These are phyloP conservation scores for Liquidambar formosana DNA, from an alignment of 164 flowering plant species.

Conservation along the genomic window DNA sequence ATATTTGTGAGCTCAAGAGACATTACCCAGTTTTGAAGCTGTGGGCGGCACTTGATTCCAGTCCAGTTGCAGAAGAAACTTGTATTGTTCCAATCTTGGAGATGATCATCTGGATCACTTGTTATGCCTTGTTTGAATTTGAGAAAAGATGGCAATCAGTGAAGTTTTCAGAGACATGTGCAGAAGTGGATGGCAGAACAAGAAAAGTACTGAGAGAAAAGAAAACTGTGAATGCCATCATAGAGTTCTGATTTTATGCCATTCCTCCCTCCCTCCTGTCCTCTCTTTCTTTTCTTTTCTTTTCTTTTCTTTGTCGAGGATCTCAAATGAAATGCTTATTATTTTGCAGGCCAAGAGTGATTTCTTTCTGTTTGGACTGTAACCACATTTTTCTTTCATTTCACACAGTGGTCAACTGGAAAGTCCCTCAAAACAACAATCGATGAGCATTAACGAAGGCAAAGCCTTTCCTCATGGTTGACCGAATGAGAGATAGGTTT, in stretches of 20 bases:
- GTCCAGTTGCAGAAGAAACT: constrained; percentile 23
- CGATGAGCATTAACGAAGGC: too few species aligned
- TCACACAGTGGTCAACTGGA: too few species aligned
- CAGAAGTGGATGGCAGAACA: background rate
- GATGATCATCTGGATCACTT: constrained; percentile 13
- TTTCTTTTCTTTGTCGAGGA: background rate
- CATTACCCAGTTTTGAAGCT: constrained; percentile 3
- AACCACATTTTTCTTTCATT: too few species aligned
- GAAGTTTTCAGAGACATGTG: constrained; percentile 6
- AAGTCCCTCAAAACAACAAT: too few species aligned
- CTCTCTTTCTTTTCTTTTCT: too few species aligned
- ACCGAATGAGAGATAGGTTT: too few species aligned
- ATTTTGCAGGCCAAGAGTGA: too few species aligned
- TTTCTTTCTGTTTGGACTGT: background rate
- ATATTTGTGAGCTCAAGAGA: constrained; percentile 9
- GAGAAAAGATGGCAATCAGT: constrained; percentile 13
- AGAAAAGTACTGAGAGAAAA: background rate
- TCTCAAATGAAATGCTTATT: too few species aligned
- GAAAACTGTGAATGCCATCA: background rate
- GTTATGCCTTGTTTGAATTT: constrained; percentile 12
- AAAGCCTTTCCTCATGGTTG: too few species aligned
- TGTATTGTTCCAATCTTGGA: constrained; percentile 11
- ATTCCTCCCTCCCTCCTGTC: too few species aligned
- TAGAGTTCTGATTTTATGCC: background rate
- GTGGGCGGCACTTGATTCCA: constrained; percentile 11